phyloP scores from a whole-genome alignment of 2,329 filamentous ascomycete species.

The Arthroderma sp. region DNA sequence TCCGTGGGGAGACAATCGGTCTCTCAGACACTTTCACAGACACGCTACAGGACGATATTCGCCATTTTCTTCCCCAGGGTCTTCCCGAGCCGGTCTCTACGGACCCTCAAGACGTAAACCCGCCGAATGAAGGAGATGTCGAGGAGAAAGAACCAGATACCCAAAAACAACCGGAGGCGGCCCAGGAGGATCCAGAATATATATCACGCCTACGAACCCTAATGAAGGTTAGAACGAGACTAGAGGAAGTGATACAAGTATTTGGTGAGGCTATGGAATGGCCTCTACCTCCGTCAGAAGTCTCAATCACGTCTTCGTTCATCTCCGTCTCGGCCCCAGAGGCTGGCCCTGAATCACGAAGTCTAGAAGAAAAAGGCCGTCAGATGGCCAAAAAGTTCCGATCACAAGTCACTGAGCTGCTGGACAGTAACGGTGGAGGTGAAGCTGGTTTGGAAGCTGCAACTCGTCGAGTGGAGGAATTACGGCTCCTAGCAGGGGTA shows the following conservation, averaged over 20 bases:
- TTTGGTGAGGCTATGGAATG: constrained; percentile 97
- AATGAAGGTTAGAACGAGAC: constrained; percentile 65
- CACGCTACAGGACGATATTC: constrained; percentile 57
- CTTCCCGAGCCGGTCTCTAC: constrained; percentile 14
- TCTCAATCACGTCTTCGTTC: constrained; percentile 72
- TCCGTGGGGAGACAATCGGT: constrained; percentile 77
- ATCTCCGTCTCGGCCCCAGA: constrained; percentile 83
- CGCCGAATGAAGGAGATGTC: constrained; percentile 8
- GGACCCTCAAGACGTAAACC: constrained; percentile 3
- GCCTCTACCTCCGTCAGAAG: constrained; percentile 75
- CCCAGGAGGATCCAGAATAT: constrained; percentile 46
- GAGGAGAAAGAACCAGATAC: constrained; percentile 5
- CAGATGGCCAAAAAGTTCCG: constrained; percentile 58
- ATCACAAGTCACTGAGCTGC: constrained; percentile 57
- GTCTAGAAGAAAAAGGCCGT: constrained; percentile 75
- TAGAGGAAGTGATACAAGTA: constrained; percentile 78
- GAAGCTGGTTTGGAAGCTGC: constrained; percentile 57
- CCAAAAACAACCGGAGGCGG: not conserved
- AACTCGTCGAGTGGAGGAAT: constrained; percentile 57
- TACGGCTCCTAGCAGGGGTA: constrained; percentile 63
- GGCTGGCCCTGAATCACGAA: constrained; percentile 51
- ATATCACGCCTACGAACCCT: constrained; percentile 72
- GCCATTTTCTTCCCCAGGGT: constrained; percentile 53
- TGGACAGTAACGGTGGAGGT: constrained; percentile 48
- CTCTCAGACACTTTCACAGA: constrained; percentile 68